Conservation (phyloP, 352 stramenopile genomes). For the Pythium myriotylum region DNA sequence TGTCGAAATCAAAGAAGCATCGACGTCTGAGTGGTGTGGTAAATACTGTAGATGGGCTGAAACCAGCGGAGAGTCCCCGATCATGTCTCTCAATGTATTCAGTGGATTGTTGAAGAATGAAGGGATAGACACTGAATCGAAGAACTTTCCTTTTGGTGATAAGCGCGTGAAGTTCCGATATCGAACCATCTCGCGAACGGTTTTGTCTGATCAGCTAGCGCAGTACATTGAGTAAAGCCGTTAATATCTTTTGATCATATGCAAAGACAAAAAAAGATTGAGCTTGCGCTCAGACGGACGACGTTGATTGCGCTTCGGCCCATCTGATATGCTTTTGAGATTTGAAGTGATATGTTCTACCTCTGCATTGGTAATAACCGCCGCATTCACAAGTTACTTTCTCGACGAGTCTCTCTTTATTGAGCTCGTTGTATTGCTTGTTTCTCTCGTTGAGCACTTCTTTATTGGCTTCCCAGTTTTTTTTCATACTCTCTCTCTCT, state of each 20-base stretch:
- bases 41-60: conserved; percentile 19
- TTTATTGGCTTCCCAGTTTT: conserved; percentile 30
- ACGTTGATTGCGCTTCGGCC: conserved; percentile 11
- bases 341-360: conserved; percentile 31
- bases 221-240: conserved; percentile 17
- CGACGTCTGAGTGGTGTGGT: conserved; percentile 18
- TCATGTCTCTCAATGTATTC: conserved; percentile 22
- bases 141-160: conserved; percentile 12
- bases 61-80: conserved; percentile 15
- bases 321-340: conserved; percentile 28
- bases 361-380: conserved; percentile 27
- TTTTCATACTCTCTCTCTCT: conserved; percentile 18
- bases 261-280: conserved; percentile 10
- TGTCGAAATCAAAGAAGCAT: conserved; percentile 18
- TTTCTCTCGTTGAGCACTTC: conserved; percentile 26
- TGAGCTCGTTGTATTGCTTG: conserved; percentile 30
- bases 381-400: conserved; percentile 20
- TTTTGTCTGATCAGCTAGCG: conserved; percentile 9
- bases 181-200: conserved; percentile 14
- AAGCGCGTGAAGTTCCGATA: conserved; percentile 16
- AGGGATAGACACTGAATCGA: conserved; percentile 16
- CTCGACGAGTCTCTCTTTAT: conserved; percentile 24
- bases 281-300: no score
- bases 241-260: conserved; percentile 11
- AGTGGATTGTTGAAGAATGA: conserved; percentile 20